Evolutionary conservation across 140 eudicot species (phyloP).

Genomic region (Ambrosia hybrid): DNA sequence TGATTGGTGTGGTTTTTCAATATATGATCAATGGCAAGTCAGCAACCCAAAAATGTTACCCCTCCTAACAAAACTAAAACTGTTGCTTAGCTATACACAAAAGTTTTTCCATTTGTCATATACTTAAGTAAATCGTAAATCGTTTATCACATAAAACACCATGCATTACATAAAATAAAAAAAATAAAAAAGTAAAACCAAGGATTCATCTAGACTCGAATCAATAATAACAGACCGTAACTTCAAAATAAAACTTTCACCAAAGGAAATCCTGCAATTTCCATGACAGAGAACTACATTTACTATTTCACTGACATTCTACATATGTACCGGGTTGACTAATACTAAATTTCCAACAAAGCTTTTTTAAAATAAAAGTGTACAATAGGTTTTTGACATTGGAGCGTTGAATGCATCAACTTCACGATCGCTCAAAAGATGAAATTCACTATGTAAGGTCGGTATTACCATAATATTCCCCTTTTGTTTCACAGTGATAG

Average conservation of each 20-base stretch:
- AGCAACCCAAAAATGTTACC: background rate
- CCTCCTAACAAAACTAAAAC: background rate
- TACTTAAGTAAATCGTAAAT: background rate
- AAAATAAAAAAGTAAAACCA: background rate
- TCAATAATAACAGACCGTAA: background rate
- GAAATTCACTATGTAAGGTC: too few species aligned
- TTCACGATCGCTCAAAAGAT: too few species aligned
- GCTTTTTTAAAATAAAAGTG: too few species aligned
- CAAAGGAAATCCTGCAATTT: background rate
- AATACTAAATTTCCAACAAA: too few species aligned
- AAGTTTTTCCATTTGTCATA: background rate
- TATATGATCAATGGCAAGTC: background rate
- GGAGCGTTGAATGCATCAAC: too few species aligned
- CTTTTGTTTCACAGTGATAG: conserved; percentile 10
- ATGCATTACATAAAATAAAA: background rate
- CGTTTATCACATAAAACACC: background rate
- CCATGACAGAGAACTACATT: background rate
- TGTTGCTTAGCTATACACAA: background rate
- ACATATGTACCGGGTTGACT: background rate
- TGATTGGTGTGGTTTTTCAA: background rate
- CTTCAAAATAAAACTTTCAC: background rate
- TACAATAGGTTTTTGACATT: too few species aligned
- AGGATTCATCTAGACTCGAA: conserved; percentile 8
- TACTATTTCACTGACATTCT: background rate
- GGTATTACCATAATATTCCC: background rate